A percentile compares a stretch with the other conserved stretches of the same genome.
These are phyloP conservation scores for Annulohypoxylon nitens DNA, from an alignment of 495 filamentous ascomycete species.

Conservation along the genomic window DNA sequence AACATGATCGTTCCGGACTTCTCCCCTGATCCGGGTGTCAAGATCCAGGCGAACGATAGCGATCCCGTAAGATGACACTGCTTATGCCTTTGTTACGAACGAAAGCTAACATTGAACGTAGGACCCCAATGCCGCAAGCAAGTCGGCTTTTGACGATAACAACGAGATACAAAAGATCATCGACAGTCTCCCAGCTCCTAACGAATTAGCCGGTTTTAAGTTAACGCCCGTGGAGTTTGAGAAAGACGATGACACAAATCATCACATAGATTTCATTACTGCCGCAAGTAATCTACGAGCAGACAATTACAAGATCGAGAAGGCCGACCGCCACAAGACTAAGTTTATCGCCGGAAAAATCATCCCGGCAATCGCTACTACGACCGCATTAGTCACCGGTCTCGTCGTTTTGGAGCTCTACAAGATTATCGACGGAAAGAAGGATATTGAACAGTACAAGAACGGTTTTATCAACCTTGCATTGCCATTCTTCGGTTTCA, in stretches of 20 bases:
- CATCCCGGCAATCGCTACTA: slow-evolving; percentile 98
- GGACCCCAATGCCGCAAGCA: slow-evolving; percentile 83
- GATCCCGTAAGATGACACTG: slow-evolving; percentile 72
- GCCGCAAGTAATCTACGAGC: slow-evolving; percentile 96
- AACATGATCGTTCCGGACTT: slow-evolving; percentile 98
- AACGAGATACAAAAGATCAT: slow-evolving; percentile 78
- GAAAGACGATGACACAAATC: slow-evolving; percentile 98
- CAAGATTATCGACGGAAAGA: slow-evolving; percentile 97
- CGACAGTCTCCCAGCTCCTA: slow-evolving; percentile 77
- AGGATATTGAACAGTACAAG: slow-evolving; percentile 96
- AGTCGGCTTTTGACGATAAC: slow-evolving; percentile 73
- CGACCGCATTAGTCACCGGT: slow-evolving; percentile 94
- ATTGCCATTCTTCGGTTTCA: slow-evolving; percentile 97
- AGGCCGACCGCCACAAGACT: slow-evolving; percentile 94
- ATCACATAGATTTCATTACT: slow-evolving; percentile 99
- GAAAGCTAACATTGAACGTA: slow-evolving; percentile 38
- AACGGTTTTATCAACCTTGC: slow-evolving; percentile 99
- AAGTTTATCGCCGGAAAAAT: slow-evolving; percentile 99
- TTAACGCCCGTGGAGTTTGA: slow-evolving; percentile 96
- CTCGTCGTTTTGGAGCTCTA: slow-evolving; percentile 92
- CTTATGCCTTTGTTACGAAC: slow-evolving; percentile 10
- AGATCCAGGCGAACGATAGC: slow-evolving; percentile 96
- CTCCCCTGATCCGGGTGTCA: slow-evolving; percentile 88
- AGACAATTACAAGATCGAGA: slow-evolving; percentile 95
- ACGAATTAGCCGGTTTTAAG: slow-evolving; percentile 85